Conservation (phyloP, 768 basidiomycete genomes). For the Psilocybe sp. region DNA sequence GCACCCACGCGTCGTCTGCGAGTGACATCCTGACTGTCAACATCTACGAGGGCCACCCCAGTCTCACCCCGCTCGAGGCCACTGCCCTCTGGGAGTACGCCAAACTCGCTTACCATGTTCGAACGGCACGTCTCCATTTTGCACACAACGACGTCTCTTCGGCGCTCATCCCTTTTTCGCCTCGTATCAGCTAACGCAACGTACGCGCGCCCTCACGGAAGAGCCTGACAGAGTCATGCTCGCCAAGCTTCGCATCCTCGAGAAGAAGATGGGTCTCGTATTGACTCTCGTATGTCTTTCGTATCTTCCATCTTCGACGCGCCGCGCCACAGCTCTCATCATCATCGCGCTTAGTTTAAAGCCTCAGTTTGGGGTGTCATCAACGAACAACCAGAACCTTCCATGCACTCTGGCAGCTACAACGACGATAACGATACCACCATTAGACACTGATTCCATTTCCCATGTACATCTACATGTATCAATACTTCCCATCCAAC, state of each 20-base stretch:
- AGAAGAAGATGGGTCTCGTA: conserved; percentile 94
- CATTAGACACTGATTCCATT: conserved; percentile 16
- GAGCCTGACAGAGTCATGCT: conserved; percentile 79
- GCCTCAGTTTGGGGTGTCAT: conserved; percentile 95
- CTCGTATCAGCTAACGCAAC: conserved; percentile 50
- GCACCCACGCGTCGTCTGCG: too few species aligned
- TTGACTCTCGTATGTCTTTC: conserved; percentile 76
- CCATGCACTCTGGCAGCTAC: conserved; percentile 15
- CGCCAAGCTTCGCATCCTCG: conserved; percentile 72
- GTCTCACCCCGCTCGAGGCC: conserved; percentile 65
- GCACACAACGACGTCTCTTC: background rate
- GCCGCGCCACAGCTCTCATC: background rate
- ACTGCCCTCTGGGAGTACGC: conserved; percentile 93
- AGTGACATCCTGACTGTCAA: conserved; percentile 54
- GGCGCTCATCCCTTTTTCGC: background rate
- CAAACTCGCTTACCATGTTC: conserved; percentile 78
- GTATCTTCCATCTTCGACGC: background rate
- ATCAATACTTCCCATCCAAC: conserved; percentile 4
- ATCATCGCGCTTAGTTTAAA: conserved; percentile 65
- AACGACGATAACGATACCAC: conserved; percentile 23
- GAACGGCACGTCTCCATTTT: conserved; percentile 49
- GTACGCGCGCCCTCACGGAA: conserved; percentile 69
- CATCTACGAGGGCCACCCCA: conserved; percentile 72
- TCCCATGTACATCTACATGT: conserved; percentile 3
- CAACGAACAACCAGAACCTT: conserved; percentile 61